Evolutionary conservation across 2,329 filamentous ascomycete genomes (phyloP), one percentile per base, ranked within the genome.

Genomic region (Curvularia eragrostidis): DNA sequence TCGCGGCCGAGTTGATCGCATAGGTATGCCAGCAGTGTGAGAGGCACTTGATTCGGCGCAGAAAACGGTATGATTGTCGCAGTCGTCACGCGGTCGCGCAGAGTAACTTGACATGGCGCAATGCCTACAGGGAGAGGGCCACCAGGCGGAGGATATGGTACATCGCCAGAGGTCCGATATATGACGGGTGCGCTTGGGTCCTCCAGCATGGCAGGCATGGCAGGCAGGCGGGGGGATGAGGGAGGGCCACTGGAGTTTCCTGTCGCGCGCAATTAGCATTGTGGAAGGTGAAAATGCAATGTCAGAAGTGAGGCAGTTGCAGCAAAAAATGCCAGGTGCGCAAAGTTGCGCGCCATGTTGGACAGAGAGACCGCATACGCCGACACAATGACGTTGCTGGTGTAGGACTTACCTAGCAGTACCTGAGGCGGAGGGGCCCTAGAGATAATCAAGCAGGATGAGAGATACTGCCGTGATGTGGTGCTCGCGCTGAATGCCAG

Each of bases 1-100:
- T 96, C 93, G 77, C 91, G 89, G 75, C 93, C 94, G 68, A 96
- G 84, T 78, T 95, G 89, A 71, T 92, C 90, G 67, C 86, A 90
- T 46, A 97, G 85, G 72, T 96, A 95, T 38, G 84, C 83, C 34
- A 94, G 81, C 56, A 97, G 81, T 6, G 89, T 88, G 38, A 82
- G 80, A 2, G 93, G 93, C n/a, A 96, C 88, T 72, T 93, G 86
- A 55, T 87, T 82, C 18, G 86, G 85, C n/a, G 89, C 90, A 18
- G 87, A 87, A 76, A 96, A 93, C 9, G 93, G 93, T 49, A 96
- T 85, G 43, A 96, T 83, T 1, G 91, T 96, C 8, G 92, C 93
- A 48, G 90, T 87, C 0, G 92, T 96, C 65, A 93, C 88, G 48
- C 91, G 87, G 77, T 96, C 92, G 61, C 92, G 86, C 56, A 96